phyloP scores from a whole-genome alignment of 768 basidiomycete genomes.

The Amanita jacksonii region DNA sequence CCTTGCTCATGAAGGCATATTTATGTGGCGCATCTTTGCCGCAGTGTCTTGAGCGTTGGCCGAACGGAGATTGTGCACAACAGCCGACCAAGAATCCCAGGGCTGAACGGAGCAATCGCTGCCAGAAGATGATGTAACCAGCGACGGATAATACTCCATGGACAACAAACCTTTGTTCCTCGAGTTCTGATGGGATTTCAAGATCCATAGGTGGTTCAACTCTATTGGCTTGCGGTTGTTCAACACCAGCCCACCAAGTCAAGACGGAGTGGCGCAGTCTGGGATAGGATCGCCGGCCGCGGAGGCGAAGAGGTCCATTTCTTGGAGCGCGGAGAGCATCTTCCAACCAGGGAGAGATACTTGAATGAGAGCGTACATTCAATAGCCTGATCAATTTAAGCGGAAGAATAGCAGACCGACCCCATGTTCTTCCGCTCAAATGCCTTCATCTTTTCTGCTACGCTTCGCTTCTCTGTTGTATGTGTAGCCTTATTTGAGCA shows the following conservation, averaged over 20 bases:
- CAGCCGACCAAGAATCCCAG: constrained; percentile 7
- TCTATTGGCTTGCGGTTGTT: neutral
- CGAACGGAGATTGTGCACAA: neutral
- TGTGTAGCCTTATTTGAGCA: constrained; percentile 5
- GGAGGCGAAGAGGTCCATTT: neutral
- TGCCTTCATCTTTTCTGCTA: constrained; percentile 6
- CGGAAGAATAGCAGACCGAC: neutral
- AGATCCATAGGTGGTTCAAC: neutral
- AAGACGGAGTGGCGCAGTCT: constrained; percentile 6
- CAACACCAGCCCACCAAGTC: constrained; percentile 8
- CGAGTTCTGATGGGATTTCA: constrained; percentile 1
- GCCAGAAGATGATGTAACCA: neutral
- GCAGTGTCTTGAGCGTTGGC: neutral
- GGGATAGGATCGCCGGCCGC: constrained; percentile 3
- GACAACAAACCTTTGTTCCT: constrained; percentile 5
- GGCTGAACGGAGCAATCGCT: constrained; percentile 7
- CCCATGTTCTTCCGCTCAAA: constrained; percentile 8
- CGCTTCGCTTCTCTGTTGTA: neutral
- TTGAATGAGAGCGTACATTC: neutral
- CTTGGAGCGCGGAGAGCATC: neutral
- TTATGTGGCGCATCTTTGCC: neutral
- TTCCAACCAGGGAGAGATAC: constrained; percentile 1
- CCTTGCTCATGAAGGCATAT: no score
- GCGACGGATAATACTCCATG: neutral
- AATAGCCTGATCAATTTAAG: neutral